Evolutionary conservation across 257 asterid genomes (phyloP).

Genomic region (Solanum stenotomum): DNA sequence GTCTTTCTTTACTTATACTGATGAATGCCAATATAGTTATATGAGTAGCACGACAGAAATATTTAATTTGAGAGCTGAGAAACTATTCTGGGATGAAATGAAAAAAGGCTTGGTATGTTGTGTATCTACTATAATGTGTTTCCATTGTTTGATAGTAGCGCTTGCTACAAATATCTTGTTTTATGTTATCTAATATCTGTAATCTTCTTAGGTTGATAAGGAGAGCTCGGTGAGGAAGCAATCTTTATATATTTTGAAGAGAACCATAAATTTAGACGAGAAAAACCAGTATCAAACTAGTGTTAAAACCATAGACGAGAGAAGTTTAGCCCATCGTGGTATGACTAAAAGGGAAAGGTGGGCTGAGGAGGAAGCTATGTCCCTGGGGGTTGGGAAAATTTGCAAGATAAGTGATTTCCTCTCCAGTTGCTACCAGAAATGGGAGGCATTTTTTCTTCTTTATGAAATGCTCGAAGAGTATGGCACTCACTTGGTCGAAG

Average conservation of each 20-base stretch:
- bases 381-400: slow-evolving; percentile 72
- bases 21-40: slow-evolving; percentile 34
- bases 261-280: slow-evolving; percentile 40
- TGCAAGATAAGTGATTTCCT: slow-evolving; percentile 28
- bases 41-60: slow-evolving; percentile 21
- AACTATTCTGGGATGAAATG: slow-evolving; percentile 73
- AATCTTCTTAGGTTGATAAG: slow-evolving; percentile 50
- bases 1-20: slow-evolving; percentile 39
- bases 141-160: background rate
- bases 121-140: background rate
- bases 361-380: slow-evolving; percentile 86
- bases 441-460: slow-evolving; percentile 86
- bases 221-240: slow-evolving; percentile 75
- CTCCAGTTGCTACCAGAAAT: slow-evolving; percentile 42
- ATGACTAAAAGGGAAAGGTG: slow-evolving; percentile 70
- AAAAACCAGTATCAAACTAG: slow-evolving; percentile 33
- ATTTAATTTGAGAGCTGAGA: slow-evolving; percentile 48
- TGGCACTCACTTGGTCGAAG: slow-evolving; percentile 97
- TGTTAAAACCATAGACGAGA: slow-evolving; percentile 28
- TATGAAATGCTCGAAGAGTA: slow-evolving; percentile 98
- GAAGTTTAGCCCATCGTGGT: slow-evolving; percentile 21
- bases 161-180: background rate
- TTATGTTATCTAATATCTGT: background rate
- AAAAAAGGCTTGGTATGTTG: slow-evolving; percentile 78
- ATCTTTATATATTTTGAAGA: slow-evolving; percentile 59